These are phyloP conservation scores for Fraxinus pennsylvanica DNA, from an alignment of 257 asterid genomes.

Conservation along the genomic window DNA sequence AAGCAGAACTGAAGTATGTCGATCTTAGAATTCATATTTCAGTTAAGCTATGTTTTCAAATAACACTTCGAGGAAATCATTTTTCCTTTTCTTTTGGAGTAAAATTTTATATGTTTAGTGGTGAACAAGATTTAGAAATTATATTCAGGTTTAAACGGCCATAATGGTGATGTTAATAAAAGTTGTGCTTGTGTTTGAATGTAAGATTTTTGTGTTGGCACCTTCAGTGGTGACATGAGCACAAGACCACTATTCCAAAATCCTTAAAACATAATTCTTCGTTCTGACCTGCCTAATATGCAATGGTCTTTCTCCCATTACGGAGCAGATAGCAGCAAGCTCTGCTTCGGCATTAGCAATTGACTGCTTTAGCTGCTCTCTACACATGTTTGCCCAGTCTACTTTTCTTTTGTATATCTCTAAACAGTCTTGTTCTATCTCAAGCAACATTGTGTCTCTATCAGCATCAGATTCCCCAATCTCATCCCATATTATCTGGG, in stretches of 20 bases:
- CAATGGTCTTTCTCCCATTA: slow-evolving; percentile 93
- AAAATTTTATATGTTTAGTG: slow-evolving; percentile 7
- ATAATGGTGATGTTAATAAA: background rate
- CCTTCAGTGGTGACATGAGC: background rate
- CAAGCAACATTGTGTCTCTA: slow-evolving; percentile 77
- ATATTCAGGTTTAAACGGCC: slow-evolving; percentile 5
- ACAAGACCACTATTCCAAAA: background rate
- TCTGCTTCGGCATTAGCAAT: slow-evolving; percentile 98
- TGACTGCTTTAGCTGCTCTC: slow-evolving; percentile 89
- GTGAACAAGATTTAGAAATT: slow-evolving; percentile 8
- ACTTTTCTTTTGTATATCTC: slow-evolving; percentile 94
- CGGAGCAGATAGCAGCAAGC: slow-evolving; percentile 83
- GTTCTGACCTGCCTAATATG: slow-evolving; percentile 80
- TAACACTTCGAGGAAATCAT: background rate
- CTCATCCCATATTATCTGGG: slow-evolving; percentile 96
- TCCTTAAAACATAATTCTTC: background rate
- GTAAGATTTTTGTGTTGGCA: slow-evolving; percentile 13
- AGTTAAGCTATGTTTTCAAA: background rate
- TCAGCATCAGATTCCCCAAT: slow-evolving; percentile 89
- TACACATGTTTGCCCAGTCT: slow-evolving; percentile 81
- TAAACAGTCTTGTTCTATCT: slow-evolving; percentile 85
- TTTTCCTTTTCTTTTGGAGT: background rate
- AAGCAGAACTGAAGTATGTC: background rate
- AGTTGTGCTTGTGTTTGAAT: background rate
- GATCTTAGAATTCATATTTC: background rate